A percentile compares a stretch with the other conserved stretches of the same genome.
Evolutionary conservation across 164 flowering plant genomes (phyloP).

Genomic region (Tinospora cordifolia): DNA sequence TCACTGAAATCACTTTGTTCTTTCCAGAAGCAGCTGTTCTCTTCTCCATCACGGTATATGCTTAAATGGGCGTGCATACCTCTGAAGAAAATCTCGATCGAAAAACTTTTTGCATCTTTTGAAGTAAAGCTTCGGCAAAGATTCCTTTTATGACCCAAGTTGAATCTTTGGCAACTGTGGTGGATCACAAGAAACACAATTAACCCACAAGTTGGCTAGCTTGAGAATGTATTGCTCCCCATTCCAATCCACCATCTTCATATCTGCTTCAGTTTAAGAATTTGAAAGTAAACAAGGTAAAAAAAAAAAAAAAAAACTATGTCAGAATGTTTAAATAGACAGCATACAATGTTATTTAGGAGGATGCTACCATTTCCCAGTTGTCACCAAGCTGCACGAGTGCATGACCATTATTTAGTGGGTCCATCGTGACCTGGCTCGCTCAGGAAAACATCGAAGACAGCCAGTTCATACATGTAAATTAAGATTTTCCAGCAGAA

Average conservation of each 20-base stretch:
- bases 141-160: constrained; percentile 6
- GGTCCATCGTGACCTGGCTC: background rate
- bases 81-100: background rate
- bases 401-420: background rate
- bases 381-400: background rate
- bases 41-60: background rate
- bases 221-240: constrained; percentile 51
- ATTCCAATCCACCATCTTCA: constrained; percentile 60
- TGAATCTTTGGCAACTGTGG: constrained; percentile 39
- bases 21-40: background rate
- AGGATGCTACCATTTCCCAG: background rate
- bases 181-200: constrained; percentile 55
- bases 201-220: constrained; percentile 83
- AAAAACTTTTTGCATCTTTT: background rate
- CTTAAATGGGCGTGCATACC: background rate
- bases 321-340: too few relatives aligned
- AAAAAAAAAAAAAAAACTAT: background rate
- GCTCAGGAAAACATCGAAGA: too few relatives aligned
- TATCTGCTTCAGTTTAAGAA: constrained; percentile 32
- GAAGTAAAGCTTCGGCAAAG: background rate
- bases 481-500: background rate
- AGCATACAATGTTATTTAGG: background rate
- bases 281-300: background rate
- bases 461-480: background rate
- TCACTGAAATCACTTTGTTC: background rate